A percentile compares a stretch with the other conserved stretches of the same genome.
Conservation (phyloP, 371 early-diverging fungal genomes). For the Mucor irregularis region DNA sequence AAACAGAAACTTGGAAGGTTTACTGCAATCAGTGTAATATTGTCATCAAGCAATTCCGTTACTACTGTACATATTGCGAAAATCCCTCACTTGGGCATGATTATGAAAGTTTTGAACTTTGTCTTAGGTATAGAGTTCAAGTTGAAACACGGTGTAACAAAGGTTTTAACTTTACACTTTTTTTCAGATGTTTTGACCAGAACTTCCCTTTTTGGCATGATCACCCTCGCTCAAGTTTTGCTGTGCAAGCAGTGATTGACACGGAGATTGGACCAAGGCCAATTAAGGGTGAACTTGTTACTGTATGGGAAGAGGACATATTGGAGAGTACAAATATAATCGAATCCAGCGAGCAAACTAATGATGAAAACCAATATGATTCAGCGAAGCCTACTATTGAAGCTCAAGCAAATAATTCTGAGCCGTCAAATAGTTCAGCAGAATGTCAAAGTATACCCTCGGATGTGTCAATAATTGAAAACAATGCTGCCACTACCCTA, state of each 20-base stretch:
- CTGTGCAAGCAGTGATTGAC: slow-evolving; percentile 67
- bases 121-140: slow-evolving; percentile 43
- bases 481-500: too few relatives aligned
- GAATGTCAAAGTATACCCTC: too few relatives aligned
- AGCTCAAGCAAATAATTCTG: too few relatives aligned
- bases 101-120: slow-evolving; percentile 73
- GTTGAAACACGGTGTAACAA: too few relatives aligned
- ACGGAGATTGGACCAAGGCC: slow-evolving; percentile 50
- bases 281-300: slow-evolving; percentile 61
- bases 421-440: too few relatives aligned
- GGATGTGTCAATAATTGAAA: too few relatives aligned
- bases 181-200: slow-evolving; percentile 70
- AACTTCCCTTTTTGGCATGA: slow-evolving; percentile 74
- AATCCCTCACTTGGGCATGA: slow-evolving; percentile 60
- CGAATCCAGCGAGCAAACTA: too few relatives aligned
- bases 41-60: slow-evolving; percentile 65
- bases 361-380: too few relatives aligned
- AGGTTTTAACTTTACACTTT: slow-evolving; percentile 7
- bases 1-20: slow-evolving; percentile 52
- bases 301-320: slow-evolving; percentile 64
- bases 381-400: too few relatives aligned
- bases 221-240: slow-evolving; percentile 80
- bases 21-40: slow-evolving; percentile 65
- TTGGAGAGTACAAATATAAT: slow-evolving; percentile 50
- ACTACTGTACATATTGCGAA: slow-evolving; percentile 87